A percentile compares a stretch with the other conserved stretches of the same genome.
These are phyloP conservation scores for Ogataea parapolymorpha DNA, from an alignment of 805 yeast species.

Conservation along the genomic window DNA sequence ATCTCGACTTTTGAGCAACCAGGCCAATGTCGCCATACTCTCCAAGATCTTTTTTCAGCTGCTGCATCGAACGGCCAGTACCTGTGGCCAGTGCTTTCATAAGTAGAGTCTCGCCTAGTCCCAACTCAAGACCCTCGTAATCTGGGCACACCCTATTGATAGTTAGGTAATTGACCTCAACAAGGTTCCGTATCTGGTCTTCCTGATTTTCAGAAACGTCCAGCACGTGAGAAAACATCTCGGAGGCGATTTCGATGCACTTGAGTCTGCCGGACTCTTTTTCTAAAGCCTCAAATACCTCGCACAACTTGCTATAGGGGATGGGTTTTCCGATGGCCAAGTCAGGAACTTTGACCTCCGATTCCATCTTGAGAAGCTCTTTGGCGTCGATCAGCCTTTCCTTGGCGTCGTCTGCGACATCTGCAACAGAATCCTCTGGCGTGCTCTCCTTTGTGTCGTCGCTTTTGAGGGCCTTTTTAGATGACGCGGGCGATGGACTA, in stretches of 20 bases:
- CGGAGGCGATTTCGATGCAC: constrained; percentile 71
- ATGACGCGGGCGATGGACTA: constrained; percentile 7
- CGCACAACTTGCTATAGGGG: constrained; percentile 45
- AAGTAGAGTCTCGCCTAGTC: constrained; percentile 85
- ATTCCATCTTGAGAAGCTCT: constrained; percentile 15
- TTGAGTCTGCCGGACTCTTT: constrained; percentile 78
- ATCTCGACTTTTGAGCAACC: constrained; percentile 80
- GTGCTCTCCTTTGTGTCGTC: constrained; percentile 1
- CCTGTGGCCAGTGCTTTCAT: constrained; percentile 87
- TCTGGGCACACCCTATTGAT: constrained; percentile 93
- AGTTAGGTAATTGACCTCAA: constrained; percentile 75
- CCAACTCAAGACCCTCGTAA: constrained; percentile 90
- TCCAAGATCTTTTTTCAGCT: constrained; percentile 70
- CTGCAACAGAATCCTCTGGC: constrained; percentile 2
- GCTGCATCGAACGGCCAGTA: constrained; percentile 74
- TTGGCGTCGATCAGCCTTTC: constrained; percentile 13
- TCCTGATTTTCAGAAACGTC: constrained; percentile 40
- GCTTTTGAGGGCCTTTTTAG: constrained; percentile 1
- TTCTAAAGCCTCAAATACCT: constrained; percentile 75
- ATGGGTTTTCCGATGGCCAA: constrained; percentile 22
- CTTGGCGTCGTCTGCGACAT: constrained; percentile 16
- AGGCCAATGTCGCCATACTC: constrained; percentile 87
- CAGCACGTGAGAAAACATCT: constrained; percentile 65
- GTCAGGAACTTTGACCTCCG: not conserved
- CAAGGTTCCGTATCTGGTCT: constrained; percentile 38